Evolutionary conservation across 2,329 filamentous ascomycete genomes (phyloP).

Genomic region (Akanthomyces uredinophilus): DNA sequence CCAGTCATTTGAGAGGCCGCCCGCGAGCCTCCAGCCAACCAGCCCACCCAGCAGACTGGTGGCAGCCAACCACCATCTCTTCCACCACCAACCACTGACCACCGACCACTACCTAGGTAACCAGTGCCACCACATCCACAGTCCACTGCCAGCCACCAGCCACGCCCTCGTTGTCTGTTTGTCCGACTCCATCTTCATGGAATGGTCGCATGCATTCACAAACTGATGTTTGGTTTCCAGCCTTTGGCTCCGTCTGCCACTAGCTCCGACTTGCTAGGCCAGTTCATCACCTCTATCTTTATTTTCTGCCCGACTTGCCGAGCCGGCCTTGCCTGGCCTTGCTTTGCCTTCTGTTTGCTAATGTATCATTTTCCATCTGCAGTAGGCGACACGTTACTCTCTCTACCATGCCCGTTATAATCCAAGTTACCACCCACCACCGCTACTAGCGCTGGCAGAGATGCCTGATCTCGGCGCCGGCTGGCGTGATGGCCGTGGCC

Average conservation of each 20-base stretch:
- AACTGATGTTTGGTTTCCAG: neutral
- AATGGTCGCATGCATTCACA: neutral
- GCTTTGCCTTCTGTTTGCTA: neutral
- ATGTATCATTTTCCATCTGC: neutral
- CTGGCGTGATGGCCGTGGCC: neutral
- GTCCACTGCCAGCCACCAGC: neutral
- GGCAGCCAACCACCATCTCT: neutral
- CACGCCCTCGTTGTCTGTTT: neutral
- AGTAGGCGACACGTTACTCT: neutral
- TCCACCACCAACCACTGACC: no score
- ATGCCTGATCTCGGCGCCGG: neutral
- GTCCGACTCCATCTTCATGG: neutral
- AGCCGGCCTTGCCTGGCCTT: neutral
- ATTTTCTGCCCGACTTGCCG: neutral
- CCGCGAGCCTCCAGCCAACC: neutral
- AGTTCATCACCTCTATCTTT: neutral
- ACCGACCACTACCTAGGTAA: no score
- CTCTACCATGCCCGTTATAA: neutral
- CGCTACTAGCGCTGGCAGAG: neutral
- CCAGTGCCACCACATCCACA: no score
- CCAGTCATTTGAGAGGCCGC: constrained; percentile 9
- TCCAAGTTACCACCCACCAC: neutral
- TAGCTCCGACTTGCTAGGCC: neutral
- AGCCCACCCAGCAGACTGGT: no score
- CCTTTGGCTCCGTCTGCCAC: neutral